Percentiles rank a stretch among this genome's conserved stretches.
These are phyloP conservation scores for Hypoxylon sp. DNA, from an alignment of 2,329 filamentous ascomycete genomes.

Conservation along the genomic window DNA sequence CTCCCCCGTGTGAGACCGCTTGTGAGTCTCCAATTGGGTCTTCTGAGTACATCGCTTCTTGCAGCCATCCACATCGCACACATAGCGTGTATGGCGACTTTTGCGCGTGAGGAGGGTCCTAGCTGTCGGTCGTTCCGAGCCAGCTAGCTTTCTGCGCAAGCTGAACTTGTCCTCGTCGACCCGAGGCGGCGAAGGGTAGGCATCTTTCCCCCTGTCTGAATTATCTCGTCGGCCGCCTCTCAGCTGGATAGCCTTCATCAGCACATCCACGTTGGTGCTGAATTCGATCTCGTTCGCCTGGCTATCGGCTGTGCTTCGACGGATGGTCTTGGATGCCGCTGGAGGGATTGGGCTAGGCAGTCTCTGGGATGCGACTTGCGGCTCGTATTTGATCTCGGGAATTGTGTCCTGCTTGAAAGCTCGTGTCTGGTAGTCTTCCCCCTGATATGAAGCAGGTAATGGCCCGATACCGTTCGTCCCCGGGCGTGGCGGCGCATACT, in stretches of 20 bases:
- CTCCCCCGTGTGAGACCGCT: constrained; percentile 84
- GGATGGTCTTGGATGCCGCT: constrained; percentile 50
- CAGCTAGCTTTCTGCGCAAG: constrained; percentile 32
- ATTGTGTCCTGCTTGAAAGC: constrained; percentile 39
- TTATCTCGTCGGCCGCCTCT: constrained; percentile 53
- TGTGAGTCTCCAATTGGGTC: constrained; percentile 91
- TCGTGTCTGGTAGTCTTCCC: constrained; percentile 32
- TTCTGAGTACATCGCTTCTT: constrained; percentile 87
- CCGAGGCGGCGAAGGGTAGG: constrained; percentile 45
- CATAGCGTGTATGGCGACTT: constrained; percentile 66
- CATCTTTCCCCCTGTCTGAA: constrained; percentile 40
- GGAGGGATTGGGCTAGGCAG: constrained; percentile 16
- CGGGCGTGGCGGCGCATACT: constrained; percentile 42
- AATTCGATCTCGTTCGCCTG: constrained; percentile 67
- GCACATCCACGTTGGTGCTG: constrained; percentile 81
- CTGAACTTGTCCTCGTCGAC: constrained; percentile 38
- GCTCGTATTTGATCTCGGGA: constrained; percentile 49
- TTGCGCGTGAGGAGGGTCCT: constrained; percentile 26
- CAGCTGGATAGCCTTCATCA: constrained; percentile 88
- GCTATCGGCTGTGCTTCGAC: constrained; percentile 56
- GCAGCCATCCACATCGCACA: constrained; percentile 78
- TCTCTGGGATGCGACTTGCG: constrained; percentile 10
- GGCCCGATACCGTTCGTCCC: constrained; percentile 45
- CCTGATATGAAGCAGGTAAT: constrained; percentile 18
- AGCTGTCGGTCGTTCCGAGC: constrained; percentile 17